These are phyloP conservation scores for Ganoderma resinaceum DNA, from an alignment of 1,284 basidiomycete species.

Conservation along the genomic window DNA sequence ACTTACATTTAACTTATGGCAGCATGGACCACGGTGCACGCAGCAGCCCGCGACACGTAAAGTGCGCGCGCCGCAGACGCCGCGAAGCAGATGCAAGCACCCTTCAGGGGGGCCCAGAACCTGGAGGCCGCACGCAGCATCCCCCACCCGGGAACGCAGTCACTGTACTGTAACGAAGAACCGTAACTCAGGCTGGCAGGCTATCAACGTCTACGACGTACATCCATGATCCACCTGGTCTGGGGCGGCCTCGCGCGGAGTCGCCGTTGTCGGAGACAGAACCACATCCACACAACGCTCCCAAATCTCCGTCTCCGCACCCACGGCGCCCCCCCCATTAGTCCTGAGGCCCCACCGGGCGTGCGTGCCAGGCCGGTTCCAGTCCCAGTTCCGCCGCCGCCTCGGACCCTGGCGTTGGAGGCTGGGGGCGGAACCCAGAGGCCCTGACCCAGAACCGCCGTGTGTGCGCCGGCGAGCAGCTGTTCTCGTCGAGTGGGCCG, in stretches of 20 bases:
- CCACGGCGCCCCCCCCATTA: neutral
- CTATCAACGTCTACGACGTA: neutral
- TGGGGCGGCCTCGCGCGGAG: neutral
- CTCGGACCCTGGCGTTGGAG: neutral
- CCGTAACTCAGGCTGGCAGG: neutral
- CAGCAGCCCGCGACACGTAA: conserved; percentile 1
- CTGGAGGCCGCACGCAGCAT: neutral
- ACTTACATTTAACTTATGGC: neutral
- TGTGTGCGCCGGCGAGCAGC: neutral
- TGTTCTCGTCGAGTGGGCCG: neutral
- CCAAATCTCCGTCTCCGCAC: neutral
- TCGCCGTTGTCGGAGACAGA: conserved; percentile 1
- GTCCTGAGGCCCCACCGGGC: neutral
- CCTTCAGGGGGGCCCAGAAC: neutral
- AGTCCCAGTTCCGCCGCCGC: neutral
- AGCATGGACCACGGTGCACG: neutral
- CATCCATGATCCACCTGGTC: neutral
- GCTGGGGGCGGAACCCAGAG: neutral
- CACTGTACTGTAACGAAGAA: neutral
- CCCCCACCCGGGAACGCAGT: neutral
- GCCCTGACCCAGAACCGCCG: neutral
- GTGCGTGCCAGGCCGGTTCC: neutral
- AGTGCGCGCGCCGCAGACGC: conserved; percentile 4
- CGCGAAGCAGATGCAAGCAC: neutral
- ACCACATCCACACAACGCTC: neutral